A percentile compares a stretch with the other conserved stretches of the same genome.
phyloP scores from a whole-genome alignment of 2,329 filamentous ascomycete genomes.

The Fusarium transvaalense region DNA sequence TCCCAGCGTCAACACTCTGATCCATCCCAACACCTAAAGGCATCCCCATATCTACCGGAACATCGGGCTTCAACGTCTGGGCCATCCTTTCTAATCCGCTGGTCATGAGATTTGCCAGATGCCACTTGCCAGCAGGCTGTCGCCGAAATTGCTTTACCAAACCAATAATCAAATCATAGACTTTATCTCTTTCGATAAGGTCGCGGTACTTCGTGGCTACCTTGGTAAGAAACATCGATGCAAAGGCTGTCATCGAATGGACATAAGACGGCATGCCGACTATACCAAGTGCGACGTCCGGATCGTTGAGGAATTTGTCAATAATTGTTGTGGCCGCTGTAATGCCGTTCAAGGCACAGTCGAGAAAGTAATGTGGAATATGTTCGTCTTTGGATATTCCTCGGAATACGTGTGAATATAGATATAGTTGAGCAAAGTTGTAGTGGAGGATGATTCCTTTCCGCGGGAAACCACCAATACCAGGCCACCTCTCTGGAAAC shows the following conservation, averaged over 20 bases:
- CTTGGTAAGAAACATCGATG: conserved; percentile 65
- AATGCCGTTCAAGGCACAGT: conserved; percentile 51
- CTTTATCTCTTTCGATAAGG: conserved; percentile 56
- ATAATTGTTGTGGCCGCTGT: conserved; percentile 59
- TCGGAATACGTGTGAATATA: conserved; percentile 58
- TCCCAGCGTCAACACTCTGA: conserved; percentile 27
- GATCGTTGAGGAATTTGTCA: conserved; percentile 58
- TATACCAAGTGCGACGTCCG: conserved; percentile 56
- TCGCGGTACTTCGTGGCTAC: conserved; percentile 59
- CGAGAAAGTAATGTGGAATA: conserved; percentile 53
- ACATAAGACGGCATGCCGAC: conserved; percentile 64
- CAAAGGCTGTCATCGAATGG: conserved; percentile 66
- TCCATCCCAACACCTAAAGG: conserved; percentile 16
- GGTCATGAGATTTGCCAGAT: conserved; percentile 62
- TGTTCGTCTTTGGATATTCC: conserved; percentile 52
- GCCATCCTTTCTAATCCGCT: conserved; percentile 60
- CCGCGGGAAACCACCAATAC: conserved; percentile 56
- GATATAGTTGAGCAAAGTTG: conserved; percentile 58
- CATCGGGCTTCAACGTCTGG: conserved; percentile 27
- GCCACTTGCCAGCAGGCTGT: conserved; percentile 59
- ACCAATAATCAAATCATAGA: conserved; percentile 55
- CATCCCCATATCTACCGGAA: conserved; percentile 24
- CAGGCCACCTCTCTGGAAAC: conserved; percentile 52
- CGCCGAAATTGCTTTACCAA: conserved; percentile 58
- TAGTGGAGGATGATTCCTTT: conserved; percentile 58